Base-by-base conservation (phyloP, 1,139 yeast species). In the Magnusiomyces tetraspermus region DNA sequence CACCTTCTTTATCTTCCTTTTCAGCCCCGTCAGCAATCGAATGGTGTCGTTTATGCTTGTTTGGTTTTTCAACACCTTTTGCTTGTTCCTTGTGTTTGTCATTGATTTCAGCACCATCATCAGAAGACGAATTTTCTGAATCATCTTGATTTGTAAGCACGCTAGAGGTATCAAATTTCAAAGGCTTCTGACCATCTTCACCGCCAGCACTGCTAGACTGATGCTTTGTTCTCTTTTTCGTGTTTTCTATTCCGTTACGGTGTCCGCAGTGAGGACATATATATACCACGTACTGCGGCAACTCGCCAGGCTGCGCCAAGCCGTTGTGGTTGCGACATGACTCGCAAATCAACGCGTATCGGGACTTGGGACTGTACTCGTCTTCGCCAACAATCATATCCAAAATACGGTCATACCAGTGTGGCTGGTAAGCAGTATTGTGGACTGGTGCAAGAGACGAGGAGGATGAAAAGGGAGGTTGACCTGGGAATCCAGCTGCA, bases 321-420 rank as follows among this genome's bases (percentile, higher is more conserved):
- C 96, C 96, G 63, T 87, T 87, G 67, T 87, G 95, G 28, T 74
- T 71, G 46, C 68, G 72, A 63, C 96, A 87, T 19, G 75, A 71
- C 28, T 64, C 59, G 64, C 96, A 87, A 21, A 87, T 84, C 60
- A 87, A 73, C 0, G 96, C 96, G 64, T 75, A 85, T 48, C 95
- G 70, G 54, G 72, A 72, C 52, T 79, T 74, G 0, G 88, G 76
- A 55, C 81, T 79, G 57, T 76, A 71, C 61, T 82, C 85, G 62
- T 85, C 90, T 13, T 83, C 79, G 1, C 96, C 96, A 15, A 85
- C 73, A 24, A 88, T 67, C 23, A 79, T 61, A 60, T 83, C 79
- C 26, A 76, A 62, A 1, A 76, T 56, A 28, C 72, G 58, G 53
- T 73, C 77, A 53, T 70, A 67, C 76, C 76, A 73, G 13, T 63